Conservation (phyloP, 2,329 filamentous ascomycete genomes). For the Penicillium sp. region DNA sequence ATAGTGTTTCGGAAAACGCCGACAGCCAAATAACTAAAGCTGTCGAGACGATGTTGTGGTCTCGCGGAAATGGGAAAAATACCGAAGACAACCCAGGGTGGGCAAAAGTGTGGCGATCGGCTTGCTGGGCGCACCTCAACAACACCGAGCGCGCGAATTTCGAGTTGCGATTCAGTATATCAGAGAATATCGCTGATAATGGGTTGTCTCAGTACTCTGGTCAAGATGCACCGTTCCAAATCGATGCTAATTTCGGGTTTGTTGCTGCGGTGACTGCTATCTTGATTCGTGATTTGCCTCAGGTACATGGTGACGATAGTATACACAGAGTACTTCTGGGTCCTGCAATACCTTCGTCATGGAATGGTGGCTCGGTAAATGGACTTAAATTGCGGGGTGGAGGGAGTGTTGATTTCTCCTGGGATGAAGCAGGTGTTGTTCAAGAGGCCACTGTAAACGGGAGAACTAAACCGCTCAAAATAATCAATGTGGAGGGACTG, state of each 20-base stretch:
- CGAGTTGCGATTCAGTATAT: slow-evolving; percentile 14
- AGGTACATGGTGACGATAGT: slow-evolving; percentile 2
- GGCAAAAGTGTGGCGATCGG: slow-evolving; percentile 63
- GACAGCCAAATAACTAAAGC: slow-evolving; percentile 53
- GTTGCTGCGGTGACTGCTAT: slow-evolving; percentile 14
- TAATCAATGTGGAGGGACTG: slow-evolving; percentile 1
- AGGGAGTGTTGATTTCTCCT: slow-evolving; percentile 14
- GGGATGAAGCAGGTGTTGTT: slow-evolving; percentile 15
- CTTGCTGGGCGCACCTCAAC: slow-evolving; percentile 62
- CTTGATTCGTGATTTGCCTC: slow-evolving; percentile 10
- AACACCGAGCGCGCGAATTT: slow-evolving; percentile 50
- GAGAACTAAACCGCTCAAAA: not conserved
- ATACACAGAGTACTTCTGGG: slow-evolving; percentile 12
- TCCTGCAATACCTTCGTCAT: slow-evolving; percentile 10
- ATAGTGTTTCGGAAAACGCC: slow-evolving; percentile 49
- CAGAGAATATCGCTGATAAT: slow-evolving; percentile 14
- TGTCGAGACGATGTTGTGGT: slow-evolving; percentile 51
- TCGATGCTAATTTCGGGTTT: slow-evolving; percentile 19
- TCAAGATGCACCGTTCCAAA: slow-evolving; percentile 13
- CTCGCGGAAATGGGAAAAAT: slow-evolving; percentile 49
- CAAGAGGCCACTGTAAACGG: not conserved
- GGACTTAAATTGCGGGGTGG: slow-evolving; percentile 14
- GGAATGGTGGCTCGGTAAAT: slow-evolving; percentile 13
- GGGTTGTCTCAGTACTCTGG: slow-evolving; percentile 15
- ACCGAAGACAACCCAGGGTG: slow-evolving; percentile 59